Percentiles rank a stretch among this genome's conserved stretches.
These are phyloP conservation scores for Neonectria punicea DNA, from an alignment of 2,329 filamentous ascomycete genomes.

Conservation along the genomic window DNA sequence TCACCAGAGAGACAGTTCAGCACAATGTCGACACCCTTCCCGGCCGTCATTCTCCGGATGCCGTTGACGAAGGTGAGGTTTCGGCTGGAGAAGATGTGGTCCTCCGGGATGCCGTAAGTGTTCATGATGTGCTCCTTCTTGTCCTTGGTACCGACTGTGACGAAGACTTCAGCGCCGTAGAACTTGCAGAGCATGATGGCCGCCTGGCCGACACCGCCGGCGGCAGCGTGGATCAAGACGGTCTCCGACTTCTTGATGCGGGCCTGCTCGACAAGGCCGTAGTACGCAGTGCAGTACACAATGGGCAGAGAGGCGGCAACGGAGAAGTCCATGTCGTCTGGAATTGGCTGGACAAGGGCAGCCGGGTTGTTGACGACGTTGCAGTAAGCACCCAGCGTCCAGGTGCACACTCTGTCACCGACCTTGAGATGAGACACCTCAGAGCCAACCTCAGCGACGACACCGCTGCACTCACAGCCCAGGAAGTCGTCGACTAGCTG, in stretches of 20 bases:
- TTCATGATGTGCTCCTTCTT: constrained; percentile 44
- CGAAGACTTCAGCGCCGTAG: constrained; percentile 42
- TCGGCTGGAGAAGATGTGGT: constrained; percentile 45
- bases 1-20: constrained; percentile 45
- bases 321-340: constrained; percentile 10
- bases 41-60: constrained; percentile 35
- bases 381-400: constrained; percentile 6
- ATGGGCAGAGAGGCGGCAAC: constrained; percentile 8
- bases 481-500: constrained; percentile 8
- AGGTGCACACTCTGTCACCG: constrained; percentile 13
- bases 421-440: constrained; percentile 18
- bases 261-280: constrained; percentile 17
- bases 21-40: constrained; percentile 43
- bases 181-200: constrained; percentile 41
- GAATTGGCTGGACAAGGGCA: constrained; percentile 7
- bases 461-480: constrained; percentile 17
- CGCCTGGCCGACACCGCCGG: constrained; percentile 40
- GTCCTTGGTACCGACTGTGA: constrained; percentile 44
- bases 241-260: constrained; percentile 28
- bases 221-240: constrained; percentile 43
- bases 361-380: constrained; percentile 3
- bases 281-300: constrained; percentile 9
- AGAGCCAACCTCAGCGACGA: constrained; percentile 10
- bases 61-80: constrained; percentile 40
- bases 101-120: constrained; percentile 40